Base-by-base conservation (phyloP, 768 basidiomycete genomes). In the Xerocomus brunneocitrinus region DNA sequence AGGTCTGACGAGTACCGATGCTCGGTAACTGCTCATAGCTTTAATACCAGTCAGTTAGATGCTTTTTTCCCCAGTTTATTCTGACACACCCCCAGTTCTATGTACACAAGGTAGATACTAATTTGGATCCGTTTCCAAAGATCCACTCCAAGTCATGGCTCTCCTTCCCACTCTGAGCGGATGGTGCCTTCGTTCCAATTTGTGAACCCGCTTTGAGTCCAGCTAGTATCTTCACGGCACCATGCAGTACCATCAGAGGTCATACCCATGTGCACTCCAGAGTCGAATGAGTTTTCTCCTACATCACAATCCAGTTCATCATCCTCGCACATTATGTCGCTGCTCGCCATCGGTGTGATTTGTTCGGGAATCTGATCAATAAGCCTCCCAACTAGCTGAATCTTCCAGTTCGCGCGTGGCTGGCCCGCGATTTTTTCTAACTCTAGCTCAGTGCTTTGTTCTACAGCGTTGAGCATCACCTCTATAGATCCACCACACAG, bases 401-500 rank as follows among this genome's bases (percentile, higher is more conserved):
- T 61, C 30, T 43, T 56, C 74, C 74, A 74, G 41, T 66, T 65
- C 31, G 31, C 55, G 30, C 60, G 52, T 9, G 22, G 62, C 48
- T 57, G 57, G 41, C 50, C 48, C 8, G 62, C 52, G 53, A 57
- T 55, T 46, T 42, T 65, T 49, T 43, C 56, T 25, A 71, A 31
- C 16, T 58, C 50, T 40, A 76, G 57, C 22, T 49, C 58, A 4
- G 57, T 38, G 31, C 69, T 58, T 49, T 52, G 53, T 51, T 67
- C 67, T 4, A 55, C 56, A 56, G 45, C 58, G 25, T 62, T 45
- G 41, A 70, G 54, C 60, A 73, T 54, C 24, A 61, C 48, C 14
- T 69, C 63, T 9, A 71, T 53, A 13, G 65, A 65, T 16, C 73
- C 72, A 30, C 74, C 74, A 40, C 72, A 73, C 19, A 68, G 49